Conservation (phyloP, 257 asterid genomes). For the Salvia splendens region DNA sequence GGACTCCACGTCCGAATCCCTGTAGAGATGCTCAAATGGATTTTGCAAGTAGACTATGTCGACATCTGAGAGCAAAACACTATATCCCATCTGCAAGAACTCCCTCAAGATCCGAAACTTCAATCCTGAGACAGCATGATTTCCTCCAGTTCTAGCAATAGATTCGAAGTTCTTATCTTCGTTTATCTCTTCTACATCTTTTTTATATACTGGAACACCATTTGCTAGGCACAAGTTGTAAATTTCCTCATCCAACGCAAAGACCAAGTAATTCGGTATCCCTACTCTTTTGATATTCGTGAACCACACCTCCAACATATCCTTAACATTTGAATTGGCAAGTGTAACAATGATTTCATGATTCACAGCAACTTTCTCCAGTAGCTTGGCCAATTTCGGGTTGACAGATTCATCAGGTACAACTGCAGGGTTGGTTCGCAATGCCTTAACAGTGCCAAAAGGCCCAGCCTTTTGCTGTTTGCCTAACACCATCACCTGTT, state of each 20-base stretch:
- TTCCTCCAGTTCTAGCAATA: slow-evolving; percentile 54
- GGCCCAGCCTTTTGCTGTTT: slow-evolving; percentile 50
- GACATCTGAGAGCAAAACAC: slow-evolving; percentile 69
- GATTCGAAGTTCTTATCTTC: slow-evolving; percentile 44
- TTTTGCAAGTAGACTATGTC: slow-evolving; percentile 67
- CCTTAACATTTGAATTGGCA: slow-evolving; percentile 59
- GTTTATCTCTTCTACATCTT: slow-evolving; percentile 36
- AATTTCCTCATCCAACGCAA: slow-evolving; percentile 62
- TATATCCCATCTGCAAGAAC: slow-evolving; percentile 69
- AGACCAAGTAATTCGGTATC: slow-evolving; percentile 61
- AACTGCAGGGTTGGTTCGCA: slow-evolving; percentile 52
- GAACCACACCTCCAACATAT: slow-evolving; percentile 59
- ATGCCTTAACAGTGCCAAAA: slow-evolving; percentile 58
- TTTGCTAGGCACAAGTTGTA: slow-evolving; percentile 48
- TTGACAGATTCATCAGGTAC: slow-evolving; percentile 54
- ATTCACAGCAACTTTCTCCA: slow-evolving; percentile 50
- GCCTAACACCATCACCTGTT: slow-evolving; percentile 48
- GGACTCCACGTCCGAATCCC: slow-evolving; percentile 74
- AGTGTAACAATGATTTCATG: slow-evolving; percentile 63
- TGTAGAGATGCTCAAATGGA: slow-evolving; percentile 58
- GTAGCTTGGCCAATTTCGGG: slow-evolving; percentile 59
- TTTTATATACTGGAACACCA: slow-evolving; percentile 50
- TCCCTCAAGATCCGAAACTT: slow-evolving; percentile 60
- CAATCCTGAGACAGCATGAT: slow-evolving; percentile 67
- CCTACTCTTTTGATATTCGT: slow-evolving; percentile 57